Evolutionary conservation across 2,329 filamentous ascomycete species (phyloP), one percentile per base, ranked within the genome.

Genomic region (Colletotrichum euphorbiae): DNA sequence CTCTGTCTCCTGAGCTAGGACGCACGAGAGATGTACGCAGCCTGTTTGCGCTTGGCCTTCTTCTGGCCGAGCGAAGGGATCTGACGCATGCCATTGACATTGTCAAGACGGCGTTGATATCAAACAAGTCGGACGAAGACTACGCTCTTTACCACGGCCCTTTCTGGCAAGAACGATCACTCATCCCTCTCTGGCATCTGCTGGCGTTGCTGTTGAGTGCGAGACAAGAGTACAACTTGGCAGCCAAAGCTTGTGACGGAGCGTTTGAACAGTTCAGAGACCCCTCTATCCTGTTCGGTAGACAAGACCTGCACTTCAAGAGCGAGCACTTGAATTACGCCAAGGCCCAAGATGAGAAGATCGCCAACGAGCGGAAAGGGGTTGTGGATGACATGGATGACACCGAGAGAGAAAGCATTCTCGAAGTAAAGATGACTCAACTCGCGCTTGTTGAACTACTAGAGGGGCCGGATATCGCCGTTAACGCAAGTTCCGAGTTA

Each of bases 341-440:
- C 7, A 54, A 66, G 51, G 82, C 79, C 1, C 84, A 83, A 62
- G 66, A 73, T 17, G 74, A 75, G 12, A 76, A 75, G 51, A 67
- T 60, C 3, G 52, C 71, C 21, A 74, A 75, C 11, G 67, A 72
- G 17, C 67, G 65, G 28, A 77, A 74, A 70, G 89, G 90, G 3
- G 76, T 93, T 52, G 85, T 97, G 1, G 91, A 95, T 71, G 89
- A 92, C 50, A 93, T 98, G 89, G 91, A 93, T 70, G 88, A 90
- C 66, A 88, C 89, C 28, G 94, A 98, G 76, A 97, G 94, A 75
- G 93, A 94, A 77, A 88, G 89, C 55, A 90, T 99, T 46, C 80
- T 99, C n/a, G 93, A 98, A 78, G 90, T 98, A 69, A 97, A 97
- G 78, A 97, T 98, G 88, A 98, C 95, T 11, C 94, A 98, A 75